Percentiles rank a stretch among this genome's conserved stretches.
These are phyloP conservation scores for Apophysomyces sp. DNA, from an alignment of 371 early-diverging fungal genomes.

Conservation along the genomic window DNA sequence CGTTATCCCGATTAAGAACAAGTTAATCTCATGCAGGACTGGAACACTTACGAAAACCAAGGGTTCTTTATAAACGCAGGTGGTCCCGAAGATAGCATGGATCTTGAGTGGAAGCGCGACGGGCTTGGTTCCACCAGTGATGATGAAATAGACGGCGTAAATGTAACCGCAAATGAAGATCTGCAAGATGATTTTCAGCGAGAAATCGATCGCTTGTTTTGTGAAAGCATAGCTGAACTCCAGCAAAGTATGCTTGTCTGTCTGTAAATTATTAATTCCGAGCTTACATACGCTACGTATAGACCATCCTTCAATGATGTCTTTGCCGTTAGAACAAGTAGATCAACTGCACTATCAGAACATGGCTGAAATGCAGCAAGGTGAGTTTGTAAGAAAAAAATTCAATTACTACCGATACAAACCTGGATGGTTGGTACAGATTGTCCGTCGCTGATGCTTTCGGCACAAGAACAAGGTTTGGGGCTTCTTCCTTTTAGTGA, in stretches of 20 bases:
- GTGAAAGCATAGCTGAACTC: slow-evolving; percentile 3
- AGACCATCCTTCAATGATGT: not conserved
- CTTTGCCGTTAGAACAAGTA: not conserved
- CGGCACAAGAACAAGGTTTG: not conserved
- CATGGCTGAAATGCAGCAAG: not conserved
- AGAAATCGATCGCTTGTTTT: slow-evolving; percentile 30
- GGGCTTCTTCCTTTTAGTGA: not conserved
- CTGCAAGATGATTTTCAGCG: slow-evolving; percentile 27
- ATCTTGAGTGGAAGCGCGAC: not conserved
- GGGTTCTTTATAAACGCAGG: not conserved
- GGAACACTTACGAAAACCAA: not conserved
- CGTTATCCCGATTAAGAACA: not conserved
- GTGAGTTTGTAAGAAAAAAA: not conserved
- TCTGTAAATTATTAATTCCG: not conserved
- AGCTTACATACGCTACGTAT: too few species aligned
- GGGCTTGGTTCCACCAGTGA: not conserved
- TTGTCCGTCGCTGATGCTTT: not conserved
- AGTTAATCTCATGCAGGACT: not conserved
- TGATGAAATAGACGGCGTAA: not conserved
- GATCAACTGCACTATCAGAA: not conserved
- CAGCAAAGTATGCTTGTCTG: not conserved
- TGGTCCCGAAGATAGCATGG: not conserved
- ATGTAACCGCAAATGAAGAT: too few species aligned
- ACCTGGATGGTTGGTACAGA: too few species aligned
- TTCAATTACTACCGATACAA: too few species aligned